Base-by-base conservation (phyloP, 768 basidiomycete species). In the Termitomyces sp. region DNA sequence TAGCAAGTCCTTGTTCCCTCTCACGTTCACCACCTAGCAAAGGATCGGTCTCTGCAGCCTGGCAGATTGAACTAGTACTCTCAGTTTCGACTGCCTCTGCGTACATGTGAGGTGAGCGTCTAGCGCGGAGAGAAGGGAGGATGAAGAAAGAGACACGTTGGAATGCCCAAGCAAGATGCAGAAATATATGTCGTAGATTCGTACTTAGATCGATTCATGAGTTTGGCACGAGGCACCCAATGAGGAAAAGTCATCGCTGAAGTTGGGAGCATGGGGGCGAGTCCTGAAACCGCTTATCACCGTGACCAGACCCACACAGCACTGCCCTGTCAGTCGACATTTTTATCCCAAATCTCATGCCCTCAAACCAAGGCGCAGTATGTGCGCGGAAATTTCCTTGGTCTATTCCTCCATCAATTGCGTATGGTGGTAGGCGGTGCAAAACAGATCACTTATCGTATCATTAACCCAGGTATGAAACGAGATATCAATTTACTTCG, bases 1-100 rank as follows among this genome's bases (percentile, higher is more conserved):
- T 76, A 33, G 54, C 60, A 16, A n/a, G 32, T 24, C 54, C 59
- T 20, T 57, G 56, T 35, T 57, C 32, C 10, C 33, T 28, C 30
- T 16, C 32, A 35, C 44, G 18, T 33, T 35, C 43, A 33, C 32
- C 62, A 24, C 56, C 61, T 36, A 60, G 62, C 45, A 67, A 62
- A 54, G 65, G 63, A 56, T 65, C 67, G 43, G 61, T 36, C 57
- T 69, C 68, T 13, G 62, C 56, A 16, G 57, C 59, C 22, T 59
- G 62, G 14, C 54, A 41, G 2, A 62, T 54, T 36, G 62, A 40
- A 43, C 48, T 58, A 32, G 60, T 49, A 28, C 54, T 60, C 40
- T 61, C 60, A 52, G 62, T 60, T 26, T 65, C 64, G 48, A 53
- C 57, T 22, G 55, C 53, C 45, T 67, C 66, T 13, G 56, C 49